Conservation (phyloP, 2,329 filamentous ascomycete genomes). For the Fusarium caatingaense region DNA sequence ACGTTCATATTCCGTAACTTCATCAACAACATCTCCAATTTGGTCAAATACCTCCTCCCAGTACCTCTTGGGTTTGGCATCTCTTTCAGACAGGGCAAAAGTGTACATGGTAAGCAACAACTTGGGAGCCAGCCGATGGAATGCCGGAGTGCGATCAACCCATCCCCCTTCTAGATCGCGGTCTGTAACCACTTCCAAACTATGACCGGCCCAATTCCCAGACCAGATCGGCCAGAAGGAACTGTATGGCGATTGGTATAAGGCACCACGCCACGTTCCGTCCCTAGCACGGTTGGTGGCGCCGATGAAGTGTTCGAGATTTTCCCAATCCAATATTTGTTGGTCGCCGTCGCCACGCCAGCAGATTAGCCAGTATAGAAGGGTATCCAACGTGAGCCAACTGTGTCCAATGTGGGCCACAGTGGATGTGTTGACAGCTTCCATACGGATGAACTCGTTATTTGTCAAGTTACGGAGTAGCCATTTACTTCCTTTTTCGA, state of each 20-base stretch:
- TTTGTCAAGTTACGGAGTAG: constrained; percentile 12
- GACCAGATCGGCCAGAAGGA: constrained; percentile 7
- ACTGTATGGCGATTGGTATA: neutral
- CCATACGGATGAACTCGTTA: constrained; percentile 27
- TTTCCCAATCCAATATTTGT: constrained; percentile 6
- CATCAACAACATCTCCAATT: neutral
- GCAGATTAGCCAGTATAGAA: constrained; percentile 22
- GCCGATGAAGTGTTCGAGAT: neutral
- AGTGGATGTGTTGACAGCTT: neutral
- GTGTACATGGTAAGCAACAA: constrained; percentile 8
- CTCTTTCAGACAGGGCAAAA: neutral
- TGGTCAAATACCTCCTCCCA: neutral
- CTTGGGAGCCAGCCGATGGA: neutral
- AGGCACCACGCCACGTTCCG: neutral
- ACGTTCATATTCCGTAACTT: rapidly evolving
- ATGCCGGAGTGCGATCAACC: constrained; percentile 2
- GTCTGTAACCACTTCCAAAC: constrained; percentile 11
- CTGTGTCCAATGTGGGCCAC: neutral
- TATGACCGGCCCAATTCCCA: constrained; percentile 14
- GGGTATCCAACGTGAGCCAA: constrained; percentile 25
- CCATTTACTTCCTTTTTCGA: constrained; percentile 7
- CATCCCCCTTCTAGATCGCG: neutral
- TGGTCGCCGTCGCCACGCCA: neutral
- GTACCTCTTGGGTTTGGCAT: neutral
- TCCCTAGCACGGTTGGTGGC: neutral